Percentiles rank a stretch among this genome's conserved stretches.
Conservation (phyloP, 2,329 filamentous ascomycete genomes). For the Herpotrichia juniperi region DNA sequence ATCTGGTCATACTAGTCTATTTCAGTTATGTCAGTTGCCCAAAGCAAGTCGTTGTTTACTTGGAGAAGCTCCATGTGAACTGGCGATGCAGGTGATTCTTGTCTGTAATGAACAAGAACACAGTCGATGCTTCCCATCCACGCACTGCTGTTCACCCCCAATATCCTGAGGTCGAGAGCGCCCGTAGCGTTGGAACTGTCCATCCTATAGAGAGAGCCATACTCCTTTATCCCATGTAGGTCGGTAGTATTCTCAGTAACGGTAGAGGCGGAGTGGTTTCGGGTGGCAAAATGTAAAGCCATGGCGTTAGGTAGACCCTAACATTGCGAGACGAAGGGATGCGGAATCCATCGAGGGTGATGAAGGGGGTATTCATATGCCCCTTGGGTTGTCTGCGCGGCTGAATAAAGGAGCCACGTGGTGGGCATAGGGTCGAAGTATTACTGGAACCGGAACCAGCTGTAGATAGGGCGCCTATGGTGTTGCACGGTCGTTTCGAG, state of each 20-base stretch:
- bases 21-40: not conserved
- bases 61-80: slow-evolving; percentile 62
- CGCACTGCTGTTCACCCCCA: slow-evolving; percentile 62
- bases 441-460: not conserved
- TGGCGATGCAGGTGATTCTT: slow-evolving; percentile 57
- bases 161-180: slow-evolving; percentile 57
- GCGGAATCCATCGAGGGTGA: not conserved
- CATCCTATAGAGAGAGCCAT: not conserved
- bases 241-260: not conserved
- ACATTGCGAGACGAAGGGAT: not conserved
- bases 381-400: not conserved
- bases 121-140: slow-evolving; percentile 65
- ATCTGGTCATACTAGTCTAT: slow-evolving; percentile 59
- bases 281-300: not conserved
- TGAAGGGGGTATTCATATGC: not conserved
- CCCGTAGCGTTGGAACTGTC: not conserved
- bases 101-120: slow-evolving; percentile 62
- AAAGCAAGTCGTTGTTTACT: slow-evolving; percentile 11
- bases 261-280: not conserved
- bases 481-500: not conserved
- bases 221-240: not conserved
- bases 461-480: not conserved
- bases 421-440: not conserved
- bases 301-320: not conserved
- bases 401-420: not conserved